Evolutionary conservation across 148 eudicot species (phyloP), one percentile per base, ranked within the genome.

Genomic region (Gaultheria prostrata): DNA sequence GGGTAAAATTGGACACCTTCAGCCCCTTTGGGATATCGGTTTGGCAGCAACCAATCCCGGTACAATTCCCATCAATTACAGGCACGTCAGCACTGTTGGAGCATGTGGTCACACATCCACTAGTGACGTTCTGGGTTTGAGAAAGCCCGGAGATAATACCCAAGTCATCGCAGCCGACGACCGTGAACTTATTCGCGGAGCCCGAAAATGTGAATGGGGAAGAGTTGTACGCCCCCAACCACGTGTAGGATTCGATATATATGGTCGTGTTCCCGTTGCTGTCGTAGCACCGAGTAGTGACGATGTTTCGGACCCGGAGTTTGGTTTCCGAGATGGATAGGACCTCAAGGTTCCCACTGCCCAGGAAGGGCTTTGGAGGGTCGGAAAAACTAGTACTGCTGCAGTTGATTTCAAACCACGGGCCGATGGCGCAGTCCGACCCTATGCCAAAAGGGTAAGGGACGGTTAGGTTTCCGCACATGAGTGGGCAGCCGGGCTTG

Each of bases 371-470:
- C 71, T 78, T 87, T 20, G 93, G 21, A 54, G 20, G 59, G 6
- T 15, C 15, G 59, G 3, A 54, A 3, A 1, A n/a, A n/a, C n/a
- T n/a, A n/a, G n/a, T 82, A 3, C 88, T 89, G 76, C 67, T 73
- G 70, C 35, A 89, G 18, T 86, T 67, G n/a, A 15, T 77, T 82
- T 13, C 71, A 88, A 63, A 26, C n/a, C 8, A 46, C 28, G 43
- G 6, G 59, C 73, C 76, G 0, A 85, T 39, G 7, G 91, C 86
- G 78, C 93, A 91, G 17, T 54, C 86, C 3, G 83, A 8, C 5
- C 90, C 91, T 2, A 91, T 57, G 49, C 91, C 91, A 57, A 91
- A 91, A 4, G 93, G 93, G 82, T 88, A 89, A 11, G 91, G 88
- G 57, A 91, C 53, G 15, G 84, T 77, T 14, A 88, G 70, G 80